Percentiles rank a stretch among this genome's conserved stretches.
phyloP scores from a whole-genome alignment of 495 filamentous ascomycete genomes.

The Parachaetomium inaequale region DNA sequence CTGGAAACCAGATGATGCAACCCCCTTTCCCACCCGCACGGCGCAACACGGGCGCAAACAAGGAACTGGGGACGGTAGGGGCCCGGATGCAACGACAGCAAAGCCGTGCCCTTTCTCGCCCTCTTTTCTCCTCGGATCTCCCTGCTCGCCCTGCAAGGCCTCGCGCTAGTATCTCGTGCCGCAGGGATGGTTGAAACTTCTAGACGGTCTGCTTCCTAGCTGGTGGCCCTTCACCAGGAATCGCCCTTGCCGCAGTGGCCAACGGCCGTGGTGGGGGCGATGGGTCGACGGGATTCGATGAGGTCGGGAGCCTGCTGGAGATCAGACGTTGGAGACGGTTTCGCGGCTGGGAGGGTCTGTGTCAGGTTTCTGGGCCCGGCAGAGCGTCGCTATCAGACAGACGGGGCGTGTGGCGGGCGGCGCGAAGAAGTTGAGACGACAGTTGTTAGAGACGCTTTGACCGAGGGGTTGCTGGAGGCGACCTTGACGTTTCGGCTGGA shows the following conservation, averaged over 20 bases:
- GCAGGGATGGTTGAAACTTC: constrained; percentile 10
- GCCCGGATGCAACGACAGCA: constrained; percentile 15
- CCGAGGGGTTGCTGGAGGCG: constrained; percentile 27
- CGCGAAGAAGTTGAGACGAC: constrained; percentile 42
- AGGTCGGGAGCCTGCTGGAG: constrained; percentile 20
- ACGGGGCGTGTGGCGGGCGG: constrained; percentile 25
- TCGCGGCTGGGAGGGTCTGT: constrained; percentile 37
- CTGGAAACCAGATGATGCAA: constrained; percentile 17
- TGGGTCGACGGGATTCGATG: constrained; percentile 13
- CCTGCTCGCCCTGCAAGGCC: background rate
- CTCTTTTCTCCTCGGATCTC: background rate
- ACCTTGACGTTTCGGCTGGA: constrained; percentile 40
- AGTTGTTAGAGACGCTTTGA: constrained; percentile 43
- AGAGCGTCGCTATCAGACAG: constrained; percentile 34
- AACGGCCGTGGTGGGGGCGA: constrained; percentile 1
- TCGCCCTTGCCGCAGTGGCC: background rate
- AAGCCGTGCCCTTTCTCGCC: constrained; percentile 9
- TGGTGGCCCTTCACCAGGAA: background rate
- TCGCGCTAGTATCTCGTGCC: background rate
- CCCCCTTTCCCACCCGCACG: constrained; percentile 1
- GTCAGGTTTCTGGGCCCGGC: constrained; percentile 34
- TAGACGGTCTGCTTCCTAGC: background rate
- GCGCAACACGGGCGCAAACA: constrained; percentile 12
- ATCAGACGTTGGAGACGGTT: constrained; percentile 39
- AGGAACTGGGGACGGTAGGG: constrained; percentile 7